phyloP scores from a whole-genome alignment of 306 rosid genomes.

The Calophaca sinica region DNA sequence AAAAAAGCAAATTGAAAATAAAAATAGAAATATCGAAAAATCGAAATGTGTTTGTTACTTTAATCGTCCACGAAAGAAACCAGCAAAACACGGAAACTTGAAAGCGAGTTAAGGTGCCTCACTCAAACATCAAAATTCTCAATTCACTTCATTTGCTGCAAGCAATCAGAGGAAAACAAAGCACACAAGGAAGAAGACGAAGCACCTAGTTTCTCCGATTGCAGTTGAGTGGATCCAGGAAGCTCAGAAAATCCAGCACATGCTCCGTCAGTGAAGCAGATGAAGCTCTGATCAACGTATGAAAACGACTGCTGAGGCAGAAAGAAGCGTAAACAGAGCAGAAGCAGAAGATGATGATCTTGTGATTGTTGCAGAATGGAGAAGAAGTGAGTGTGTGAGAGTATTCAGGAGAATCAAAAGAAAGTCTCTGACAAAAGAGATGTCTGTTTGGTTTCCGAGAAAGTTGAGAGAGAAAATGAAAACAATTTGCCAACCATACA shows the following conservation, averaged over 20 bases:
- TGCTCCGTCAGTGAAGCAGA: conserved; percentile 32
- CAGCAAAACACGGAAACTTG: neutral
- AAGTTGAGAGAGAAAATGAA: conserved; percentile 51
- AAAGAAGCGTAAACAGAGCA: neutral
- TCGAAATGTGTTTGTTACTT: neutral
- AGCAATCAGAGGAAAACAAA: conserved; percentile 18
- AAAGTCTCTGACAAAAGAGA: conserved; percentile 47
- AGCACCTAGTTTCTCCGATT: conserved; percentile 43
- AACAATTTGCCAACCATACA: conserved; percentile 48
- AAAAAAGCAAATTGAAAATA: conserved; percentile 5
- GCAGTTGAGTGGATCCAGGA: conserved; percentile 53
- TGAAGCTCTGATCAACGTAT: conserved; percentile 33
- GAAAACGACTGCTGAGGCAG: conserved; percentile 4
- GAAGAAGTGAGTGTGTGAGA: conserved; percentile 20
- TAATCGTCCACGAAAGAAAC: neutral
- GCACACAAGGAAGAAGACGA: conserved; percentile 13
- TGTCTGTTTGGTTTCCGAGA: conserved; percentile 72
- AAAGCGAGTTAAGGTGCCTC: conserved; percentile 35
- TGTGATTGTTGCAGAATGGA: conserved; percentile 36
- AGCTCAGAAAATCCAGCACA: conserved; percentile 36
- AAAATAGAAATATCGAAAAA: neutral
- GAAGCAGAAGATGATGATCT: conserved; percentile 45
- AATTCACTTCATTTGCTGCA: neutral
- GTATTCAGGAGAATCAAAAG: neutral
- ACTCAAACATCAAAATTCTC: conserved; percentile 10